phyloP scores from a whole-genome alignment of 2,329 filamentous ascomycete species.

The Akanthomyces lecanii region DNA sequence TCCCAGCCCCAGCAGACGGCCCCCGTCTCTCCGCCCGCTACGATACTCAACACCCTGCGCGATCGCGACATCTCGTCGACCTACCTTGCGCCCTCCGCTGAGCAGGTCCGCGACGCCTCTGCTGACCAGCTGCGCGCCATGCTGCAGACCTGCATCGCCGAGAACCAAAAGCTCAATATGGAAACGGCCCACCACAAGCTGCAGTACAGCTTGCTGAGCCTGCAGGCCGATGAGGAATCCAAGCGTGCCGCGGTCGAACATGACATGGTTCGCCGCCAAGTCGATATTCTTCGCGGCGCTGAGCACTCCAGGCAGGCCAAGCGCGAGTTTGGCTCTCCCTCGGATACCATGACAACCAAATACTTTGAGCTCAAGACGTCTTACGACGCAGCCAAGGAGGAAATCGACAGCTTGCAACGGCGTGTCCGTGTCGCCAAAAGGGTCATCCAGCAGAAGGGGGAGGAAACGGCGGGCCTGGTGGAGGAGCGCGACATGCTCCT shows the following conservation, averaged over 20 bases:
- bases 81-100: slow-evolving; percentile 43
- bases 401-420: slow-evolving; percentile 59
- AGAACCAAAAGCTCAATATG: slow-evolving; percentile 65
- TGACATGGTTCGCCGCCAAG: slow-evolving; percentile 83
- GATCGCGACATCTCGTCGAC: slow-evolving; percentile 26
- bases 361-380: slow-evolving; percentile 61
- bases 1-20: slow-evolving; percentile 44
- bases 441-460: slow-evolving; percentile 72
- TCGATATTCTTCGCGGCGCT: slow-evolving; percentile 73
- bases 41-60: slow-evolving; percentile 35
- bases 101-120: slow-evolving; percentile 50
- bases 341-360: slow-evolving; percentile 51
- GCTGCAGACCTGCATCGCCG: slow-evolving; percentile 50
- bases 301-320: slow-evolving; percentile 64
- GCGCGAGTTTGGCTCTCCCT: slow-evolving; percentile 47
- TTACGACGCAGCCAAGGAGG: slow-evolving; percentile 62
- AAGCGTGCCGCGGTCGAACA: slow-evolving; percentile 88
- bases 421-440: slow-evolving; percentile 71
- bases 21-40: slow-evolving; percentile 53
- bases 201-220: slow-evolving; percentile 77
- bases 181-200: slow-evolving; percentile 86
- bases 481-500: slow-evolving; percentile 76
- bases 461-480: slow-evolving; percentile 62
- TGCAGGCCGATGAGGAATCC: slow-evolving; percentile 79
- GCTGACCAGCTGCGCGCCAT: slow-evolving; percentile 53